Conservation (phyloP, 495 filamentous ascomycete species). For the Achaetomiella virescens region DNA sequence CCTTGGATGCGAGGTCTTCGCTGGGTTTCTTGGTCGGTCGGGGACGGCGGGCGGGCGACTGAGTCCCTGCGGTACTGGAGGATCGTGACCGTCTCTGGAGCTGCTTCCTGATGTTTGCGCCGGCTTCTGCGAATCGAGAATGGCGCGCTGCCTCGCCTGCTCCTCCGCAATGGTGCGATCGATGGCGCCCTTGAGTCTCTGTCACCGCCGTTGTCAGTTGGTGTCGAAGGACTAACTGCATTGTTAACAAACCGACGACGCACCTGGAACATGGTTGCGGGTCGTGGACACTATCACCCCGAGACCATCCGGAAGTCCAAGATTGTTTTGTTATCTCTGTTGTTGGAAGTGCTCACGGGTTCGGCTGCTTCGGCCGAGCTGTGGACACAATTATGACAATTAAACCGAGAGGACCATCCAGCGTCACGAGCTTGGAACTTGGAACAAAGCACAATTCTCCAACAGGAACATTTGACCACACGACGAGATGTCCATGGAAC, state of each 20-base stretch:
- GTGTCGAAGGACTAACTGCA: neutral
- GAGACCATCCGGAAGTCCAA: neutral
- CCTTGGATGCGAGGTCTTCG: constrained; percentile 29
- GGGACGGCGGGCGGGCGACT: constrained; percentile 35
- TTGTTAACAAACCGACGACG: neutral
- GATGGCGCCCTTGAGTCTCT: constrained; percentile 83
- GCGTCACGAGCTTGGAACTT: neutral
- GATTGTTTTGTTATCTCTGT: neutral
- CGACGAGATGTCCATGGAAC: too few relatives aligned
- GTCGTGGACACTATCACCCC: neutral
- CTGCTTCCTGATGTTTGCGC: constrained; percentile 42
- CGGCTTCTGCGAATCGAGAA: constrained; percentile 18
- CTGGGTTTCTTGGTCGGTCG: constrained; percentile 44
- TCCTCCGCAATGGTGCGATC: constrained; percentile 84
- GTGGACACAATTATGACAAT: neutral
- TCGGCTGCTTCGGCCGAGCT: neutral
- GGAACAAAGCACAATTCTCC: neutral
- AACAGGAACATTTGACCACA: too few relatives aligned
- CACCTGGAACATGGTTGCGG: constrained; percentile 33
- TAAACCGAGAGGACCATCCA: neutral
- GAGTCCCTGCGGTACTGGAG: constrained; percentile 37
- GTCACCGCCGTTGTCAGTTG: constrained; percentile 14
- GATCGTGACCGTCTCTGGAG: constrained; percentile 48
- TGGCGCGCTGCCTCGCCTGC: constrained; percentile 65
- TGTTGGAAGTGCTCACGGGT: neutral